These are phyloP conservation scores for Tuber aestivum DNA, from an alignment of 495 filamentous ascomycete species.

Conservation along the genomic window DNA sequence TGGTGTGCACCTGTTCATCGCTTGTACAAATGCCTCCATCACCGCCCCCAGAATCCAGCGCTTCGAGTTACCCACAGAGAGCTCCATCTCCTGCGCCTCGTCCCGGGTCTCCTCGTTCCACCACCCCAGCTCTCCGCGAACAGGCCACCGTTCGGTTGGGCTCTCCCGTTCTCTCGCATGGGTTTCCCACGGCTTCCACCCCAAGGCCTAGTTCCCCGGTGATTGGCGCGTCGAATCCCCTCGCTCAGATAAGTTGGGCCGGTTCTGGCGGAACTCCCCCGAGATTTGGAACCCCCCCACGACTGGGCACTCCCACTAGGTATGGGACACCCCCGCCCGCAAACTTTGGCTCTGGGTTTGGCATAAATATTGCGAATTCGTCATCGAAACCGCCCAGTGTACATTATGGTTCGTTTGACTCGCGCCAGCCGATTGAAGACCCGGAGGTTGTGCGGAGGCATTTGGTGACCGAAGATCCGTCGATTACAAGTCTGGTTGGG, in stretches of 20 bases:
- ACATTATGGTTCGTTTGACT: constrained; percentile 75
- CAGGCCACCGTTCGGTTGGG: constrained; percentile 41
- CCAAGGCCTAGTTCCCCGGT: constrained; percentile 32
- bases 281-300: constrained; percentile 56
- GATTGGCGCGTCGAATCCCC: constrained; percentile 26
- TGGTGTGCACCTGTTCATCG: not conserved
- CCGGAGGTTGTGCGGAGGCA: constrained; percentile 75
- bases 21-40: constrained; percentile 3
- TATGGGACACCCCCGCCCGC: constrained; percentile 55
- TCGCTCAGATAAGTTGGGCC: constrained; percentile 39
- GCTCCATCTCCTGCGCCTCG: constrained; percentile 18
- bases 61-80: constrained; percentile 27
- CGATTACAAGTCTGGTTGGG: constrained; percentile 30
- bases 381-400: constrained; percentile 49
- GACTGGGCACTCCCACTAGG: constrained; percentile 32
- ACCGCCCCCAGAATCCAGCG: constrained; percentile 23
- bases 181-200: constrained; percentile 26
- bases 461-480: constrained; percentile 56
- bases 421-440: constrained; percentile 62
- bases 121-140: constrained; percentile 16
- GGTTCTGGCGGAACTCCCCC: constrained; percentile 48
- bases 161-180: constrained; percentile 34
- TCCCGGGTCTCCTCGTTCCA: constrained; percentile 30
- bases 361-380: constrained; percentile 45
- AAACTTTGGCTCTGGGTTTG: constrained; percentile 40